Conservation (phyloP, 192 early-diverging fungal genomes). For the Pilobolus umbonatus region DNA sequence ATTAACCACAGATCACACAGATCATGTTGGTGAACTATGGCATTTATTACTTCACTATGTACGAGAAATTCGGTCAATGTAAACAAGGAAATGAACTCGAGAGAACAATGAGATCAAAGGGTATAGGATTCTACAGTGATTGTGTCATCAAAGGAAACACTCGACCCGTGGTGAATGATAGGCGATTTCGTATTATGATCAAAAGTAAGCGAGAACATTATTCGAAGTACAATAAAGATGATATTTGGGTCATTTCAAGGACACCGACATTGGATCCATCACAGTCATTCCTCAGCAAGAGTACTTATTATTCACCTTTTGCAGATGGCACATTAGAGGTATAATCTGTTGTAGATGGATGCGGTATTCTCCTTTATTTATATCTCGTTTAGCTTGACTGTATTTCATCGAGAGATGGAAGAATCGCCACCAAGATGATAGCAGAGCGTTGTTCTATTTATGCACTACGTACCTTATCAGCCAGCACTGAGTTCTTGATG, state of each 20-base stretch:
- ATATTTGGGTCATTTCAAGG: slow-evolving; percentile 47
- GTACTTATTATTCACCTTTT: slow-evolving; percentile 43
- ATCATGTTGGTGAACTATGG: slow-evolving; percentile 20
- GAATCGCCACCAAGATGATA: slow-evolving; percentile 24
- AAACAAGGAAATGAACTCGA: slow-evolving; percentile 17
- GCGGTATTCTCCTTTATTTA: not conserved
- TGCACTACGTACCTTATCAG: slow-evolving; percentile 39
- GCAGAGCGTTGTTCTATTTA: slow-evolving; percentile 13
- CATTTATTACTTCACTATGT: slow-evolving; percentile 8
- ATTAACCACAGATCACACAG: slow-evolving; percentile 9
- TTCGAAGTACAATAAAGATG: slow-evolving; percentile 43
- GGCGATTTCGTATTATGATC: slow-evolving; percentile 28
- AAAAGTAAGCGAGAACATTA: slow-evolving; percentile 37
- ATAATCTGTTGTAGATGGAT: not conserved
- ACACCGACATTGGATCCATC: slow-evolving; percentile 34
- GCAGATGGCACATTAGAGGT: slow-evolving; percentile 38
- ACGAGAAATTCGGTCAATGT: slow-evolving; percentile 11
- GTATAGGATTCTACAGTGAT: slow-evolving; percentile 21
- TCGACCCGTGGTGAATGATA: slow-evolving; percentile 9
- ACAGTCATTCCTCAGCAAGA: slow-evolving; percentile 41
- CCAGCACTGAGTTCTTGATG: slow-evolving; percentile 52
- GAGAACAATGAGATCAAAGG: slow-evolving; percentile 15
- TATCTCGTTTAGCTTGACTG: slow-evolving; percentile 33
- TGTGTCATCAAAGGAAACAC: slow-evolving; percentile 16
- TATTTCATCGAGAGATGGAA: slow-evolving; percentile 35